phyloP scores from a whole-genome alignment of 2,329 filamentous ascomycete species.

The Bipolaris zeicola region DNA sequence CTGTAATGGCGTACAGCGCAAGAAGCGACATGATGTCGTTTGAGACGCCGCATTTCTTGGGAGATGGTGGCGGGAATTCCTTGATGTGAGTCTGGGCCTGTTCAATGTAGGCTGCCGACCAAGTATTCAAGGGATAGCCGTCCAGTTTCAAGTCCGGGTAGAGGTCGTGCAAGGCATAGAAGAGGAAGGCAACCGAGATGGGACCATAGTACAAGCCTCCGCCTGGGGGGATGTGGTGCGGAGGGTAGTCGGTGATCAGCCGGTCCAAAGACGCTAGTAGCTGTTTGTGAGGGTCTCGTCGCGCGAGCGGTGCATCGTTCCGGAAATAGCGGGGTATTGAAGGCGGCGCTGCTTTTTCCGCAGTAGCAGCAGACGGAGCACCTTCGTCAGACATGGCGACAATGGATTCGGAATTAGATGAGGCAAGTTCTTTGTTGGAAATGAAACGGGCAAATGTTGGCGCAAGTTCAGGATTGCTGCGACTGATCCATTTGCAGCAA shows the following conservation, averaged over 20 bases:
- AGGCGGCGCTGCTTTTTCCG: slow-evolving; percentile 27
- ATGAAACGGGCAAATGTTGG: slow-evolving; percentile 6
- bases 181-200: slow-evolving; percentile 56
- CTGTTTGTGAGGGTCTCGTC: slow-evolving; percentile 56
- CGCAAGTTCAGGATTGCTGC: slow-evolving; percentile 6
- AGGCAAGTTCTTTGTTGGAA: slow-evolving; percentile 3
- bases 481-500: slow-evolving; percentile 7
- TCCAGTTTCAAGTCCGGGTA: slow-evolving; percentile 57
- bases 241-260: slow-evolving; percentile 55
- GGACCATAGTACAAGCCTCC: slow-evolving; percentile 59
- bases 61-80: slow-evolving; percentile 53
- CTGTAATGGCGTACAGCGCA: slow-evolving; percentile 57
- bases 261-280: slow-evolving; percentile 57
- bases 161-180: slow-evolving; percentile 56
- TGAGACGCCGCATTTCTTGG: slow-evolving; percentile 55
- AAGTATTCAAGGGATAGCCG: slow-evolving; percentile 54
- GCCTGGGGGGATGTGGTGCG: slow-evolving; percentile 52
- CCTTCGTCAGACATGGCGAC: slow-evolving; percentile 38
- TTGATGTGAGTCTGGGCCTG: slow-evolving; percentile 57
- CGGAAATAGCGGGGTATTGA: slow-evolving; percentile 50
- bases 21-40: slow-evolving; percentile 59
- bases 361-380: slow-evolving; percentile 17
- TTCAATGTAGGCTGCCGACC: slow-evolving; percentile 58
- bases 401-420: background rate
- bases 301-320: slow-evolving; percentile 46